A percentile compares a stretch with the other conserved stretches of the same genome.
phyloP scores from a whole-genome alignment of 148 eudicot genomes.

The Fagopyrum esculentum region DNA sequence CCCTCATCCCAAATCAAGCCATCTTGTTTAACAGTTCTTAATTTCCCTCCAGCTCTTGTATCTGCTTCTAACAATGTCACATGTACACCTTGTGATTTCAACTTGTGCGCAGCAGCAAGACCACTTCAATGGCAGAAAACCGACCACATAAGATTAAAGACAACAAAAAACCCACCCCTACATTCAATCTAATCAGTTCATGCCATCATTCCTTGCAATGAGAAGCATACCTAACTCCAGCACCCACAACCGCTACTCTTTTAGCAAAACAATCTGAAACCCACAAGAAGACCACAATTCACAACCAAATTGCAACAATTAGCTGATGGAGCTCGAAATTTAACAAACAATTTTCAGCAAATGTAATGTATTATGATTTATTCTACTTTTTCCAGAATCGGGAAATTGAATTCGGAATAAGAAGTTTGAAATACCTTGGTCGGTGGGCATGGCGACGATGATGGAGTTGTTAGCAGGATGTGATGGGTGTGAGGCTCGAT shows the following conservation, averaged over 20 bases:
- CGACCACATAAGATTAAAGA: background rate
- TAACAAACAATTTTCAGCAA: background rate
- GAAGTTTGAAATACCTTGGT: constrained; percentile 2
- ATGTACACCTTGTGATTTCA: constrained; percentile 60
- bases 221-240: constrained; percentile 70
- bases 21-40: constrained; percentile 53
- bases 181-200: constrained; percentile 1
- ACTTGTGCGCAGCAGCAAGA: constrained; percentile 90
- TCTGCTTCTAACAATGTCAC: constrained; percentile 89
- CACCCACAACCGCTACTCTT: constrained; percentile 94
- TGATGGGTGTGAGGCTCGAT: background rate
- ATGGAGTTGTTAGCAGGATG: background rate
- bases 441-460: constrained; percentile 7
- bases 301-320: background rate
- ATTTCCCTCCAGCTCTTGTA: constrained; percentile 76
- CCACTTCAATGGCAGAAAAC: constrained; percentile 47
- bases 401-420: background rate
- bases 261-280: constrained; percentile 43
- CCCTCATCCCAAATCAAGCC: constrained; percentile 97
- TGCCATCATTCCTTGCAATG: background rate
- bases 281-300: constrained; percentile 1
- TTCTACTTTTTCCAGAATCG: background rate
- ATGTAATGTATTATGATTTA: background rate
- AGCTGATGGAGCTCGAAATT: background rate
- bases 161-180: constrained; percentile 10